Base-by-base conservation (phyloP, 2,329 filamentous ascomycete genomes). In the Cryphonectria radicalis region DNA sequence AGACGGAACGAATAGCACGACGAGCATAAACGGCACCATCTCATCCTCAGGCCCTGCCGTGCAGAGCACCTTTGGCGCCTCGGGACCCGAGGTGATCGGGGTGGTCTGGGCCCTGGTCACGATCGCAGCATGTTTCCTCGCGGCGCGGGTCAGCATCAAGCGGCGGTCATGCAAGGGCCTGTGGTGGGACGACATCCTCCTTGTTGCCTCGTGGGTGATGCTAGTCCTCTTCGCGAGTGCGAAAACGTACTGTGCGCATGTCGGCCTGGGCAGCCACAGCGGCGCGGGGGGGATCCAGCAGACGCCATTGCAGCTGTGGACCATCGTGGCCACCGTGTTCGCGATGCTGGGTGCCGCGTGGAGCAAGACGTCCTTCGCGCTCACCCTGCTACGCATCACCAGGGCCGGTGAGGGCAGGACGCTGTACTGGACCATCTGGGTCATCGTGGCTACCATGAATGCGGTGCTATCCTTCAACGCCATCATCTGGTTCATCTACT, bases 341-440 rank as follows among this genome's bases (percentile, higher is more conserved):
- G 75, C 76, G 8, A 71, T 77, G 14, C 70, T 77, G 8, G 76
- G 79, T 3, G 78, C 78, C 2, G 70, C 77, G 4, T 78, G 76
- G 78, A 78, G 76, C 68, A 81, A 81, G 73, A 80, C 78, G 0
- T 79, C 78, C 0, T 80, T 81, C 60, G 79, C 77, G 37, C 74
- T 80, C 55, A 80, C 78, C 1, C 70, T 80, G 6, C 70, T 80
- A 22, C 76, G 79, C 32, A 76, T 80, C 64, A 76, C 77, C 0
- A 72, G 72, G 40, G 66, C 28, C 8, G 28, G 66, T n/a, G 25
- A 46, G 6, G 74, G 74, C n/a, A 76, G 66, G 55, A 13, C 73
- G 72, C 69, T 76, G 35, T 76, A 76, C 28, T 50, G 57, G 11
- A 17, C 76, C n/a, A 74, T 79, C 25, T 77, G 75, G 77, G 76